Base-by-base conservation (phyloP, 495 filamentous ascomycete genomes). In the Penicillium bovifimosum region DNA sequence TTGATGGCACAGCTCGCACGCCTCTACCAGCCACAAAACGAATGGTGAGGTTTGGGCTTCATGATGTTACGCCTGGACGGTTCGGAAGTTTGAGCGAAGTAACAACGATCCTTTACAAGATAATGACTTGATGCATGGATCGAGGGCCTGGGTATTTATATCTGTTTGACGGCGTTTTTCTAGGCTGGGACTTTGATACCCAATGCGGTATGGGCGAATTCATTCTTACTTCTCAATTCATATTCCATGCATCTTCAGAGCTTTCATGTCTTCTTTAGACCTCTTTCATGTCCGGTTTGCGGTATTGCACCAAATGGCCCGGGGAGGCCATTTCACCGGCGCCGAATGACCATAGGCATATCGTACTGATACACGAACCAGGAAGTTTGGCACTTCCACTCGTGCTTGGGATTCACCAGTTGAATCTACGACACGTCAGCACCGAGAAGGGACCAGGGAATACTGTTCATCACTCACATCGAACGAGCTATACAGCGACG, bases 401-500 rank as follows among this genome's bases (percentile, higher is more conserved):
- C 59, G 28, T 65, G 61, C 9, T 63, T 54, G 1, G 57, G 52
- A 31, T 67, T 54, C 5, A 60, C 58, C 26, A 67, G 42, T 50
- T 63, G 61, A 52, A 69, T 61, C 59, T 66, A 35, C 11, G 13
- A 8, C 28, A 6, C 17, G 20, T 52, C 40, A 54, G 52, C 17
- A 49, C 13, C 28, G 28, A 9, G 9, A 17, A 20, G n/a, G 33
- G 7, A 13, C 17, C 18, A 44, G 18, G 3, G 7, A 39, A 24
- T 10, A 11, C 9, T 9, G 14, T 18, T 6, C 5, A 31, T 16
- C 36, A 60, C 67, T 60, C 48, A 79, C 75, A 63, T 90, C 85
- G 65, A 89, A 91, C 54, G 76, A 71, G 59, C 78, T 75, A 56
- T 90, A 73, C 59, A 91, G 73, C 48, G 77, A 86, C 35, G 88